Percentiles rank a stretch among this genome's conserved stretches.
Evolutionary conservation across 208 protist genomes (phyloP).

Genomic region (Leptomonas pyrrhocoris): DNA sequence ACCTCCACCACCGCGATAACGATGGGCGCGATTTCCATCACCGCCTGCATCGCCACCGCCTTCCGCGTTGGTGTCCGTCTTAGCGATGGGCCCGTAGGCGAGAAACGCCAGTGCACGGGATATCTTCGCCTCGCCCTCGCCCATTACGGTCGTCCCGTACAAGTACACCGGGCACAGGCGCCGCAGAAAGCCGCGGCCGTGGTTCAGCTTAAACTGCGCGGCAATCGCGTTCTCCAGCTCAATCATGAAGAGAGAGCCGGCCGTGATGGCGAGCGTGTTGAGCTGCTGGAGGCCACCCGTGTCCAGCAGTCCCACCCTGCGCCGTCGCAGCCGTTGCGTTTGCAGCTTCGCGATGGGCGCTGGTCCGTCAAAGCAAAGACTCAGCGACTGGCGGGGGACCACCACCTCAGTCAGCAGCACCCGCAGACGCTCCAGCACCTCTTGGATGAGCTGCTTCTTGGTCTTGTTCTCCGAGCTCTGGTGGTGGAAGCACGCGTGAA

Average conservation of each 20-base stretch:
- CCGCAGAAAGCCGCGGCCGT: slow-evolving; percentile 65
- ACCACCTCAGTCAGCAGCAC: slow-evolving; percentile 73
- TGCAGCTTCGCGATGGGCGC: slow-evolving; percentile 83
- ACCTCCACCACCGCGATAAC: neutral
- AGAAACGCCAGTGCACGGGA: slow-evolving; percentile 75
- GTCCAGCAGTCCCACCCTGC: slow-evolving; percentile 68
- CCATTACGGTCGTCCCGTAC: slow-evolving; percentile 76
- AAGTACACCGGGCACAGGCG: slow-evolving; percentile 69
- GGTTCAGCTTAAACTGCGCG: slow-evolving; percentile 66
- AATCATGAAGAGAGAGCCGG: slow-evolving; percentile 83
- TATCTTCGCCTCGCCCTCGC: slow-evolving; percentile 88
- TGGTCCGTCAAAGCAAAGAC: slow-evolving; percentile 82
- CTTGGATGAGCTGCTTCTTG: slow-evolving; percentile 72
- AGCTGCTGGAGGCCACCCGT: slow-evolving; percentile 46
- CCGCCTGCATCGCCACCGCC: neutral
- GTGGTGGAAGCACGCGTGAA: slow-evolving; percentile 71
- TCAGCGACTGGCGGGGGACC: slow-evolving; percentile 61
- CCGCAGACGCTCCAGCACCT: slow-evolving; percentile 71
- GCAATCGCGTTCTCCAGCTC: slow-evolving; percentile 88
- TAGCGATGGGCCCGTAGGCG: slow-evolving; percentile 29
- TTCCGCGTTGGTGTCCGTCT: neutral
- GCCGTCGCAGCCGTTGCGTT: slow-evolving; percentile 81
- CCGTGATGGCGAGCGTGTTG: slow-evolving; percentile 75
- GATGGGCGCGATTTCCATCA: neutral
- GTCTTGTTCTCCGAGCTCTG: slow-evolving; percentile 35